Evolutionary conservation across 306 rosid species (phyloP), one percentile per base, ranked within the genome.

Genomic region (Pterocarpus santalinus): DNA sequence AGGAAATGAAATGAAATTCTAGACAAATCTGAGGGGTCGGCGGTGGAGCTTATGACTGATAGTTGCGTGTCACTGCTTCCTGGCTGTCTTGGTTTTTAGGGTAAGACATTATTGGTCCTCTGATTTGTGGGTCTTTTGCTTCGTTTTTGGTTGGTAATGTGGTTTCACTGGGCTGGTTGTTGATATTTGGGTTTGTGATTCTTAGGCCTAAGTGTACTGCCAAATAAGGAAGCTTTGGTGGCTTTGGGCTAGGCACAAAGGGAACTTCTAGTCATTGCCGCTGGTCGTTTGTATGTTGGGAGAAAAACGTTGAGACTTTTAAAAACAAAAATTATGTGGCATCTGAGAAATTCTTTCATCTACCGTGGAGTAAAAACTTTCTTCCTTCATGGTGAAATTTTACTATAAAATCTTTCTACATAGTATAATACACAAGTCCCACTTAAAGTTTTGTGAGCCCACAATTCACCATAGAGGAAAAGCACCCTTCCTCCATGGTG

Each of bases 51-150:
- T 44, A 65, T 65, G 53, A 70, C 1, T 38, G 49, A 36, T 36
- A 28, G 73, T 63, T 64, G 47, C 60, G 84, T 72, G 79, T 13
- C 55, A 38, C 14, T 52, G 49, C 58, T 80, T 72, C 66, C 22
- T 13, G n/a, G 33, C 58, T 32, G 53, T 46, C 53, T 49, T 70
- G 63, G 3, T 15, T 53, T 72, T 73, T 72, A 62, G 73, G 79
- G 67, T 64, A 63, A 52, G 7, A 51, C 14, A 5, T 52, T 63
- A 9, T 39, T 80, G 36, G 36, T 72, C 15, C 16, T 51, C 72
- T 51, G 14, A 51, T 70, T 80, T 47, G 70, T 79, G 83, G 77
- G 71, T 36, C 55, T 44, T 13, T 58, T 35, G 44, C 30, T 46
- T 60, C 41, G 6, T 11, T 34, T 35, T 8, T 14, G 46, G 30